Percentiles rank a stretch among this genome's conserved stretches.
These are phyloP conservation scores for Glebionis coronaria DNA, from an alignment of 129 eudicot genomes.

Conservation along the genomic window DNA sequence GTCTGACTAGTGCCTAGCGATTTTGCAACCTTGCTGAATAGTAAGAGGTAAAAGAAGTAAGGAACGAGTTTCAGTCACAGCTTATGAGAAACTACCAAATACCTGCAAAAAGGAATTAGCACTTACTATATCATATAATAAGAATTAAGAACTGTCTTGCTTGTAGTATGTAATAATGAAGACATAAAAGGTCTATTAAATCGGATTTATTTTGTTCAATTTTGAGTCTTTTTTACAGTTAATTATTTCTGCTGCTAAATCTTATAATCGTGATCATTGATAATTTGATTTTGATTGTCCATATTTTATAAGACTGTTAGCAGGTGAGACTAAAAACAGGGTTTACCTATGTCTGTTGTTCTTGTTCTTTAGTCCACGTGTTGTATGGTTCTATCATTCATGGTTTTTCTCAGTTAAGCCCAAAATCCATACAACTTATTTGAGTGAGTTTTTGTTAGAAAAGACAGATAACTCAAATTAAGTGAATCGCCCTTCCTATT, in stretches of 20 bases:
- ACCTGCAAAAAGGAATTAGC: not conserved
- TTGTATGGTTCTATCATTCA: not conserved
- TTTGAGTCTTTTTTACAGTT: not conserved
- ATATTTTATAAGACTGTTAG: not conserved
- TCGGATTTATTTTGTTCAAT: not conserved
- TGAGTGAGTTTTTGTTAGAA: not conserved
- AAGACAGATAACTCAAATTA: not conserved
- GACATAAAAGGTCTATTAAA: no score
- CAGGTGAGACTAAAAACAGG: not conserved
- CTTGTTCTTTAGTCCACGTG: not conserved
- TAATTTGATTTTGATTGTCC: not conserved
- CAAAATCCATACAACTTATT: not conserved
- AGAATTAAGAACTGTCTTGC: no score
- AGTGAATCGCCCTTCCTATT: not conserved
- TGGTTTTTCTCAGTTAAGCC: not conserved
- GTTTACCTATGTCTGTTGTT: not conserved
- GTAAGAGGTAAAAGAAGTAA: not conserved
- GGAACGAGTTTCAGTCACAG: not conserved
- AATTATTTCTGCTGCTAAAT: not conserved
- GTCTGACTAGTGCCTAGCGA: no score
- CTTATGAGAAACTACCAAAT: not conserved
- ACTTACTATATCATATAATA: no score
- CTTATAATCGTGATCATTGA: not conserved
- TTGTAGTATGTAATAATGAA: no score
- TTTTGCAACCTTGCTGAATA: no score